phyloP scores from a whole-genome alignment of 805 yeast genomes.

The Ogataea kodamae region DNA sequence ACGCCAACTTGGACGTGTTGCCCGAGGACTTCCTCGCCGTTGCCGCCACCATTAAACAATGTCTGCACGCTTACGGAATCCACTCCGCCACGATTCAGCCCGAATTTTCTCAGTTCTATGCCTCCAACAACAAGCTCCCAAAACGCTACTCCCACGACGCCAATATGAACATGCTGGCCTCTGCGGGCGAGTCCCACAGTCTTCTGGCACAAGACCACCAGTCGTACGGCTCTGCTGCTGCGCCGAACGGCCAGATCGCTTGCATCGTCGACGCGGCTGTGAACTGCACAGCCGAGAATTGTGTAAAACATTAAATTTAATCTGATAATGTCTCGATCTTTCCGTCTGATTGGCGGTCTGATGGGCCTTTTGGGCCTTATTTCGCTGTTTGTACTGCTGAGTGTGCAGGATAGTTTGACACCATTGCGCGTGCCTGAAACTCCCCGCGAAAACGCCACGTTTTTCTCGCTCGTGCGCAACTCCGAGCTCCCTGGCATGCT shows the following conservation, averaged over 20 bases:
- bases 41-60: conserved; percentile 71
- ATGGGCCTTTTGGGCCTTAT: too few species aligned
- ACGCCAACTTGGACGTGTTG: conserved; percentile 65
- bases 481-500: conserved; percentile 53
- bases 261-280: conserved; percentile 53
- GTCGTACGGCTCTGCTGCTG: conserved; percentile 29
- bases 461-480: conserved; percentile 66
- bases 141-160: conserved; percentile 26
- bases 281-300: conserved; percentile 46
- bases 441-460: conserved; percentile 51
- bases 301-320: conserved; percentile 24
- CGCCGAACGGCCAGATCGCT: conserved; percentile 30
- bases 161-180: conserved; percentile 7
- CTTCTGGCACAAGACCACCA: conserved; percentile 31
- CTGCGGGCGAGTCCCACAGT: conserved; percentile 10
- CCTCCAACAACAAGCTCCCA: conserved; percentile 29
- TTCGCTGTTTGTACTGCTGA: too few species aligned
- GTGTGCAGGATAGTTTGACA: too few species aligned
- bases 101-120: conserved; percentile 55
- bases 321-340: not conserved
- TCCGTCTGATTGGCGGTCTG: too few species aligned
- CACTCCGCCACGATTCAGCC: conserved; percentile 97
- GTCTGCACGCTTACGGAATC: conserved; percentile 79
- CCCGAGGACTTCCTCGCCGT: conserved; percentile 68
- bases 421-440: too few species aligned